A percentile compares a stretch with the other conserved stretches of the same genome.
These are phyloP conservation scores for Rhododendron vialii DNA, from an alignment of 148 eudicot genomes.

Conservation along the genomic window DNA sequence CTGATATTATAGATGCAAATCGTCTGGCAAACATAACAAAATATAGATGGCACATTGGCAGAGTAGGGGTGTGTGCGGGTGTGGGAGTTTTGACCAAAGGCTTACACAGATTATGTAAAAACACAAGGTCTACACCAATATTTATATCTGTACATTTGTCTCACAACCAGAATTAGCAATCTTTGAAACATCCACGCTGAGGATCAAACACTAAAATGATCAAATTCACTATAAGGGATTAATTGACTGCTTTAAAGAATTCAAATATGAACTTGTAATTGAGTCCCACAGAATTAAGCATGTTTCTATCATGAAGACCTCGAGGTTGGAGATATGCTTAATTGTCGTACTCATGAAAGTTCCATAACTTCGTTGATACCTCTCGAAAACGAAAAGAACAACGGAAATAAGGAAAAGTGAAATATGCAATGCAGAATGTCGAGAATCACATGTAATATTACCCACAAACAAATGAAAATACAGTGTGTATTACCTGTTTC, in stretches of 20 bases:
- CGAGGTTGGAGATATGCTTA: not conserved
- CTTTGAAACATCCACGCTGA: not conserved
- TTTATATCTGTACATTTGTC: not conserved
- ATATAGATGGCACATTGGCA: not conserved
- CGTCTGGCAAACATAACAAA: not conserved
- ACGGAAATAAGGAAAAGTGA: not conserved
- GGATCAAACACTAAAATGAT: not conserved
- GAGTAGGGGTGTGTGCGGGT: not conserved
- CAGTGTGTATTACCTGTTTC: constrained; percentile 59
- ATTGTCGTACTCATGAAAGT: not conserved
- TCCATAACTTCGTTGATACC: not conserved
- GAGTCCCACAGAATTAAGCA: not conserved
- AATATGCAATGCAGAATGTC: not conserved
- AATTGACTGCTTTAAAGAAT: not conserved
- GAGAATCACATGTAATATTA: not conserved
- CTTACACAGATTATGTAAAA: not conserved
- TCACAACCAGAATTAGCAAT: not conserved
- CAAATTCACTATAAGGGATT: not conserved
- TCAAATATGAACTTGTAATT: not conserved
- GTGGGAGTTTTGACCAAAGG: not conserved
- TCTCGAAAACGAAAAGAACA: not conserved
- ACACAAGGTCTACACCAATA: not conserved
- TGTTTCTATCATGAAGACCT: not conserved
- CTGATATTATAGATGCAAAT: not conserved
- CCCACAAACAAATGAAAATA: not conserved